Evolutionary conservation across 2,329 filamentous ascomycete species (phyloP).

Genomic region (Beauveria brongniartii): DNA sequence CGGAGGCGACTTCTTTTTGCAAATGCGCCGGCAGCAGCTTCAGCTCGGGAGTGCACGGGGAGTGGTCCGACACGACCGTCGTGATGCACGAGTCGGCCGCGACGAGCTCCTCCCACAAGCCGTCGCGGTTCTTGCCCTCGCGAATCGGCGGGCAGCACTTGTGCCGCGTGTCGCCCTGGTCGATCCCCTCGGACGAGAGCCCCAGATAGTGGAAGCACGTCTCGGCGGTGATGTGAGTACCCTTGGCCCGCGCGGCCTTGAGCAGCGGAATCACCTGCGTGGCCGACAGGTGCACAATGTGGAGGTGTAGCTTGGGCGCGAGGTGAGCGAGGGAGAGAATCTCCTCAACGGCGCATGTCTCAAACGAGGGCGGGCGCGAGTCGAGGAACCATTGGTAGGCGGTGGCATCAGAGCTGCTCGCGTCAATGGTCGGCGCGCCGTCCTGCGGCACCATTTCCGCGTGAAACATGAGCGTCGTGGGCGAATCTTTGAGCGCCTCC

Average conservation of each 20-base stretch:
- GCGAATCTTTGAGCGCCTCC: slow-evolving; percentile 65
- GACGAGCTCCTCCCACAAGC: slow-evolving; percentile 76
- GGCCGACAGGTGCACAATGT: slow-evolving; percentile 92
- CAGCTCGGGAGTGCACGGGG: slow-evolving; percentile 87
- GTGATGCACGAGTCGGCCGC: slow-evolving; percentile 69
- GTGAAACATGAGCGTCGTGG: slow-evolving; percentile 97
- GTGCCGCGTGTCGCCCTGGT: slow-evolving; percentile 79
- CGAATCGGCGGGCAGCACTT: slow-evolving; percentile 95
- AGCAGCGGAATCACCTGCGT: slow-evolving; percentile 79
- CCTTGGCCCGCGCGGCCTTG: slow-evolving; percentile 59
- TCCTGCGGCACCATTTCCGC: slow-evolving; percentile 96
- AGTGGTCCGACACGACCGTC: slow-evolving; percentile 92
- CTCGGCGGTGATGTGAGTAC: slow-evolving; percentile 84
- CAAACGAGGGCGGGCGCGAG: slow-evolving; percentile 80
- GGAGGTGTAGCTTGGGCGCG: slow-evolving; percentile 74
- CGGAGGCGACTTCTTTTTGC: slow-evolving; percentile 21
- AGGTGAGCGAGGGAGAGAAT: slow-evolving; percentile 74
- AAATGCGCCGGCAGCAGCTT: slow-evolving; percentile 75
- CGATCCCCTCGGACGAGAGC: slow-evolving; percentile 72
- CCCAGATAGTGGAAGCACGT: slow-evolving; percentile 95
- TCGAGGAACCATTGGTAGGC: slow-evolving; percentile 86
- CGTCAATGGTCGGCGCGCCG: slow-evolving; percentile 68
- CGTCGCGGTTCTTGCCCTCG: slow-evolving; percentile 70
- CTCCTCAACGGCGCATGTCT: slow-evolving; percentile 82
- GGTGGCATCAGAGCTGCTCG: slow-evolving; percentile 62